Evolutionary conservation across 2,329 filamentous ascomycete genomes (phyloP).

Genomic region (Rhynchosporium secalis): DNA sequence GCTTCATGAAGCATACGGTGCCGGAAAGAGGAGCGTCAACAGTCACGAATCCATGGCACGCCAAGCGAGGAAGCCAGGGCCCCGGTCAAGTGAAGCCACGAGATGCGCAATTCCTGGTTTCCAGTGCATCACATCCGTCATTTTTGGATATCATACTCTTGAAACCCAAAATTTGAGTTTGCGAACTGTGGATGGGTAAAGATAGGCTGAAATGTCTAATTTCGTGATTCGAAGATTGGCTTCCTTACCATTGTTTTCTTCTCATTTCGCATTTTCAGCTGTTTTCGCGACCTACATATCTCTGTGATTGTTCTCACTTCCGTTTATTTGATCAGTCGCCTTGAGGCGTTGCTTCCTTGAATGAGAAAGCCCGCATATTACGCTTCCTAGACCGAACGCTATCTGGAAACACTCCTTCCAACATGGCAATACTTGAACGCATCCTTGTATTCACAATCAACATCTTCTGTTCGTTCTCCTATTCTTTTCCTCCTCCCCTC

Average conservation of each 20-base stretch:
- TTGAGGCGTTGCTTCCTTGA: too few relatives aligned
- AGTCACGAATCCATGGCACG: background rate
- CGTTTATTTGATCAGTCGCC: too few relatives aligned
- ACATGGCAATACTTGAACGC: constrained; percentile 23
- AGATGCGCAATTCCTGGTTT: constrained; percentile 16
- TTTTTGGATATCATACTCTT: background rate
- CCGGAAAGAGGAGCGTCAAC: background rate
- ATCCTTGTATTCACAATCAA: constrained; percentile 29
- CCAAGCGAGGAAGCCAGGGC: background rate
- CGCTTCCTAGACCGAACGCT: too few relatives aligned
- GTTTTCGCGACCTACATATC: too few relatives aligned
- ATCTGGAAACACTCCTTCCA: background rate
- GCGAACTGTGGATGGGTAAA: too few relatives aligned
- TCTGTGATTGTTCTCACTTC: too few relatives aligned
- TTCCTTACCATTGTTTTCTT: too few relatives aligned
- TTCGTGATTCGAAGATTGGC: too few relatives aligned
- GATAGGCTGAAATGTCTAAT: too few relatives aligned
- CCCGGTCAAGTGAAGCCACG: constrained; percentile 12
- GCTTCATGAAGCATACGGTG: background rate
- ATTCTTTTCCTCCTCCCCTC: background rate
- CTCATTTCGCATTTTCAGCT: too few relatives aligned
- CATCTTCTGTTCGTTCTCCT: constrained; percentile 29
- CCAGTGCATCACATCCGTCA: constrained; percentile 25
- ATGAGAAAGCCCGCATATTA: too few relatives aligned
- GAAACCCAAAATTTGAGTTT: background rate